Base-by-base conservation (phyloP, 495 filamentous ascomycete species). In the Xylaria grammica region DNA sequence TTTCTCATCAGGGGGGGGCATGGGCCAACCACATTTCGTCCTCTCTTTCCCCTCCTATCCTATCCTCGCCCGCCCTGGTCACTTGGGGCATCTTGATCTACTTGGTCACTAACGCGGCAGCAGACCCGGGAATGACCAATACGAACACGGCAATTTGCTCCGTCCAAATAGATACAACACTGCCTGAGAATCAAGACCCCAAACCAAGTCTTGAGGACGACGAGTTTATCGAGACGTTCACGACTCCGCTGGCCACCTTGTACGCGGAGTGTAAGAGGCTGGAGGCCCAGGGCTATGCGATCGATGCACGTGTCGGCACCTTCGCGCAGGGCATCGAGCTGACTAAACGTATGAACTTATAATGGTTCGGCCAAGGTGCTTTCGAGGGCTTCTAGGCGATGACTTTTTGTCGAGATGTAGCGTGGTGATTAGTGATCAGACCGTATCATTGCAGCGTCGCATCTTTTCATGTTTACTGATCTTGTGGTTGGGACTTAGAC, bases 141-240 rank as follows among this genome's bases (percentile, higher is more conserved):
- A 94, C 93, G 29, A 97, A 94, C 74, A 81, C 93, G 22, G 86
- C 88, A 48, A 89, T 97, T 82, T 87, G 96, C 19, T 90, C 94
- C 67, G 87, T 96, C 17, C 86, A 81, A 4, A 84, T 97, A 60
- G 91, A 97, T 75, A 87, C 91, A 83, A 85, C 78, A 13, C 74
- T 86, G 10, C 85, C 89, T 0, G 87, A 86, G 58, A 92, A 94
- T 67, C 78, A 85, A 65, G 77, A 87, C 50, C 86, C 87, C 63
- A 81, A 88, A 60, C 89, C 91, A 3, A 80, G 93, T 65, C 81
- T 96, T 1, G 93, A 97, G 62, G 92, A 95, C 45, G 90, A 90
- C 70, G 93, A 96, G 72, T 95, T 95, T 74, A 97, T 97, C 65
- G 92, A 96, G 74, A 89, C 88, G 29, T 97, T 96, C 69, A 86